Base-by-base conservation (phyloP, 2,329 filamentous ascomycete species). In the Aspergillus eucalypticola region DNA sequence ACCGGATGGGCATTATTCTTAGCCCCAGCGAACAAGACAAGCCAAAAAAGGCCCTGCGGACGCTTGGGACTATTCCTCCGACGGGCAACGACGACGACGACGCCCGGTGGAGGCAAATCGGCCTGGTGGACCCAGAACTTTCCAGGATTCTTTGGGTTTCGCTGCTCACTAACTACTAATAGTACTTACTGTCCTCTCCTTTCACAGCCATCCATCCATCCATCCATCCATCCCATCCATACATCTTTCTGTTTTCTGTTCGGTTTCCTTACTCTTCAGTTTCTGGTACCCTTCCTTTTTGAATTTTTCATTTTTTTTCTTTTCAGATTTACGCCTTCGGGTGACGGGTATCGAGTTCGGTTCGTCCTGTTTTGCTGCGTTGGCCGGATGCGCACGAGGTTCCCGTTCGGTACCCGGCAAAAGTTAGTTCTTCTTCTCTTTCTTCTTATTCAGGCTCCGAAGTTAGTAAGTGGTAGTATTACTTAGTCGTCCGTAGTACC, bases 321-420 rank as follows among this genome's bases (percentile, higher is more conserved):
- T 6, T 25, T 25, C 23, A 25, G 27, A 4, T 29, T 29, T 42
- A n/a, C 15, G 17, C 39, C 44, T 49, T 49, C 44, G 21, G 21
- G 21, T 19, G 15, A 49, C 44, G 21, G 25, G 23, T 25, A 49
- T 35, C 32, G 32, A 35, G 32, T 35, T 35, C 32, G 32, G 32
- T 35, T 35, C 32, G 13, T 49, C 21, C 19, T 49, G 15, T 23
- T 49, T 15, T 49, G 19, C 39, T 44, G 52, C 38, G 27, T 38
- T 44, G 46, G 46, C 55, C 55, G 55, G 46, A 57, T 57, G 55
- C 55, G 55, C 55, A 57, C 55, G 55, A 50, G 55, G 55, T 29
- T 55, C 42, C 42, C 25, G 46, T 42, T 35, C n/a, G 44, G 44
- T 57, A 41, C 44, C 54, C 41, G 41, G 41, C 41, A 44, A 44